Conservation (phyloP, 371 early-diverging fungal species). For the Smittium culicis region DNA sequence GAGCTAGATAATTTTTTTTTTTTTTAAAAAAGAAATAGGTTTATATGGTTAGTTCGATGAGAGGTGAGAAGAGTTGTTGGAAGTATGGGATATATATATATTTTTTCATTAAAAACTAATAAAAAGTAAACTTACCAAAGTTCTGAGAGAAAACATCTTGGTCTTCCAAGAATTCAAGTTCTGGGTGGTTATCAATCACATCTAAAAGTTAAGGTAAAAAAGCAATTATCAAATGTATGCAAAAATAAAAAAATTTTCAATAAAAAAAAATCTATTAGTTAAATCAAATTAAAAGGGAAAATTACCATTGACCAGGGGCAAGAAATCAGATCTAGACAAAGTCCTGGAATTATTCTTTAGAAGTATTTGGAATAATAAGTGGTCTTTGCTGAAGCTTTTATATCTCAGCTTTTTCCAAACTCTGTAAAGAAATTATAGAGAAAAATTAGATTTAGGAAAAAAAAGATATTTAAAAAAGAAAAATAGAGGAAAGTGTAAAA, state of each 20-base stretch:
- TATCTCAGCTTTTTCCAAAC: background rate
- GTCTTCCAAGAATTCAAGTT: conserved; percentile 61
- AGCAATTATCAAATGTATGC: conserved; percentile 13
- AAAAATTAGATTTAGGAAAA: no score
- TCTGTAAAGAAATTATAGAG: no score
- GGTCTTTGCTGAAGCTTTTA: background rate
- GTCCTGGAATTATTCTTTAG: background rate
- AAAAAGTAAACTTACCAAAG: conserved; percentile 46
- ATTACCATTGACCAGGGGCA: background rate
- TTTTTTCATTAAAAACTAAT: no score
- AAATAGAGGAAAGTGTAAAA: conserved; percentile 9
- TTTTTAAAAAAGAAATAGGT: background rate
- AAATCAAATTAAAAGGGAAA: no score
- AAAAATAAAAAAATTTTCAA: background rate
- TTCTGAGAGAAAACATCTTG: conserved; percentile 67
- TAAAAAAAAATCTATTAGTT: no score
- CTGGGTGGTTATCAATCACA: conserved; percentile 63
- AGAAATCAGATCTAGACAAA: background rate
- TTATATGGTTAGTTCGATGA: background rate
- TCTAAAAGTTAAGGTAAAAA: conserved; percentile 35
- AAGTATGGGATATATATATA: no score
- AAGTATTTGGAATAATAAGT: background rate
- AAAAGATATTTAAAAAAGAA: no score
- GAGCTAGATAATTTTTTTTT: no score
- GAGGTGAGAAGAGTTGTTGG: no score